phyloP scores from a whole-genome alignment of 805 yeast genomes.

The Wickerhamomyces bovis region DNA sequence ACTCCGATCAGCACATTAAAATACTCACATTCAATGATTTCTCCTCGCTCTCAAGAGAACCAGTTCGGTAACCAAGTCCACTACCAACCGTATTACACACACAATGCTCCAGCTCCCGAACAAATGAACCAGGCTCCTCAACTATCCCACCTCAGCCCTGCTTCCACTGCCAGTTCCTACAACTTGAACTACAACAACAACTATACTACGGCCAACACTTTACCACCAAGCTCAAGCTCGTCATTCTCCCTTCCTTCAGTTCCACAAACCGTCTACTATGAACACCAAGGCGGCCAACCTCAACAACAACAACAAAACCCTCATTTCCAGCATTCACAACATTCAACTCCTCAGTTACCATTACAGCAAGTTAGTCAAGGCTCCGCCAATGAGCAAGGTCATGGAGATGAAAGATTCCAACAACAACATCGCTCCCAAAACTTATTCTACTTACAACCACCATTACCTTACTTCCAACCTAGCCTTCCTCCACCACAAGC shows the following conservation, averaged over 20 bases:
- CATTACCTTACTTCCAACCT: not conserved
- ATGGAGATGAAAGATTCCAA: not conserved
- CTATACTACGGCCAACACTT: constrained; percentile 2
- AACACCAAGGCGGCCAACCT: constrained; percentile 4
- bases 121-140: not conserved
- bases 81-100: not conserved
- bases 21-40: not conserved
- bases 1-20: not conserved
- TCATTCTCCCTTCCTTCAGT: constrained; percentile 12
- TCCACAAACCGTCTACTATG: not conserved
- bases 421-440: constrained; percentile 1
- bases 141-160: not conserved
- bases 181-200: constrained; percentile 1
- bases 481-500: not conserved
- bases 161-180: constrained; percentile 3
- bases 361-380: not conserved
- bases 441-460: not conserved
- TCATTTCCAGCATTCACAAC: constrained; percentile 11
- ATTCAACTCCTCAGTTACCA: not conserved
- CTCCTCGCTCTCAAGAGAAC: constrained; percentile 1
- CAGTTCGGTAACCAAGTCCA: constrained; percentile 1
- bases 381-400: not conserved
- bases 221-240: not conserved
- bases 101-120: not conserved
- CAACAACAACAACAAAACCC: not conserved